phyloP scores from a whole-genome alignment of 2,329 filamentous ascomycete genomes.

The Cladosporium sp. region DNA sequence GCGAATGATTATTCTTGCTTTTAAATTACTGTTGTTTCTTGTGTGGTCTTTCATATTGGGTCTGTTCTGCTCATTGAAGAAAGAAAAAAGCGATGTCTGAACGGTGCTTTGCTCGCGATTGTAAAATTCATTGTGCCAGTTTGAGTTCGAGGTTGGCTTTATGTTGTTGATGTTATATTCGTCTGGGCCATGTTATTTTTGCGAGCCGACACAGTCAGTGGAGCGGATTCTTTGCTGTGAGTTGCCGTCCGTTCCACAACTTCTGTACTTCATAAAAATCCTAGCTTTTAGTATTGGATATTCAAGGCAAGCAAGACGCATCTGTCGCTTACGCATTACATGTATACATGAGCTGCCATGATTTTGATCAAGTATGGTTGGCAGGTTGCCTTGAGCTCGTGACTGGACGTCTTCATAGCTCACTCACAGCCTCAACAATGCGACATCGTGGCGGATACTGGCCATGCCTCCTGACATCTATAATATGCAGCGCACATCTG shows the following conservation, averaged over 20 bases:
- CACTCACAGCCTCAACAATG: background rate
- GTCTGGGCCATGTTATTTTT: background rate
- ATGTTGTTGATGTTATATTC: background rate
- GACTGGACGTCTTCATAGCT: background rate
- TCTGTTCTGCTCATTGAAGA: background rate
- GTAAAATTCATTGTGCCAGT: background rate
- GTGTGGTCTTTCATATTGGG: background rate
- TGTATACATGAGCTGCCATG: background rate
- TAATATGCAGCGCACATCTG: background rate
- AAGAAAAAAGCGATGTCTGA: too few relatives aligned
- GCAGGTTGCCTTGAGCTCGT: background rate
- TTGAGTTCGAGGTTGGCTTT: background rate
- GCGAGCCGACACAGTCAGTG: background rate
- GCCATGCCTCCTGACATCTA: background rate
- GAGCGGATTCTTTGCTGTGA: background rate
- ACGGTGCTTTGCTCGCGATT: background rate
- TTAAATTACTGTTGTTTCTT: background rate
- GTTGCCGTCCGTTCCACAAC: background rate
- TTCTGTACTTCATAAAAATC: background rate
- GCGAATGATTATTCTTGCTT: conserved; percentile 8
- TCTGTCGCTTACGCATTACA: background rate
- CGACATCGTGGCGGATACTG: background rate
- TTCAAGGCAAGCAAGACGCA: background rate
- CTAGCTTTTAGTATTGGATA: background rate
- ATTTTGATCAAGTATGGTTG: background rate